These are phyloP conservation scores for Diaporthe velutina DNA, from an alignment of 2,329 filamentous ascomycete species.

Conservation along the genomic window DNA sequence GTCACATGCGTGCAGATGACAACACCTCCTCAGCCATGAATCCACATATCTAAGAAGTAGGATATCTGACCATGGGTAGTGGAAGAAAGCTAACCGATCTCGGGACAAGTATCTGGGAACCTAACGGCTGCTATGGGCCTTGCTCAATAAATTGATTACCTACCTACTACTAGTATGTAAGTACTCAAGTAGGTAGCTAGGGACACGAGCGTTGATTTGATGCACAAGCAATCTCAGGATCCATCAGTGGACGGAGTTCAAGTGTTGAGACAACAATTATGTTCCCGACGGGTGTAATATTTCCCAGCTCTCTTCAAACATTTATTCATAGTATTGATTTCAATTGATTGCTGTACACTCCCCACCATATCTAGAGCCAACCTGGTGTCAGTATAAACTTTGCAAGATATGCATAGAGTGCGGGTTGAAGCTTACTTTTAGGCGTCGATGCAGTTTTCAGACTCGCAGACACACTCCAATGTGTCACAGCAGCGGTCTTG, in stretches of 20 bases:
- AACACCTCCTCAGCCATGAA: neutral
- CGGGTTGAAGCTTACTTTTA: neutral
- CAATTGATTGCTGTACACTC: neutral
- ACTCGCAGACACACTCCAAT: slow-evolving; percentile 10
- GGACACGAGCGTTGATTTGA: neutral
- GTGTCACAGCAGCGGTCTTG: slow-evolving; percentile 19
- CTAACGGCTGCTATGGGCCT: neutral
- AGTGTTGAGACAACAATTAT: neutral
- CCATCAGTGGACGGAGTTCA: neutral
- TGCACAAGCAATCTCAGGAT: neutral
- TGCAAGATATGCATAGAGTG: neutral
- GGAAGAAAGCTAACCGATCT: neutral
- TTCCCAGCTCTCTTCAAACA: neutral
- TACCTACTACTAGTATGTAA: too few species aligned
- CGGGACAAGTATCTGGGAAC: neutral
- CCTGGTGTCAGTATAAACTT: neutral
- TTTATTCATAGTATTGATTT: neutral
- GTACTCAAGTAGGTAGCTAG: neutral
- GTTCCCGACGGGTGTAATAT: too few species aligned
- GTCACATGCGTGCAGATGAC: neutral
- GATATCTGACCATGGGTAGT: neutral
- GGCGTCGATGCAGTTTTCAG: neutral
- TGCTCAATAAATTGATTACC: too few species aligned
- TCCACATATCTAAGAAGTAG: neutral
- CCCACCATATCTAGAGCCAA: neutral